These are phyloP conservation scores for Halocafeteria seosinensis DNA, from an alignment of 108 stramenopile genomes.

Conservation along the genomic window DNA sequence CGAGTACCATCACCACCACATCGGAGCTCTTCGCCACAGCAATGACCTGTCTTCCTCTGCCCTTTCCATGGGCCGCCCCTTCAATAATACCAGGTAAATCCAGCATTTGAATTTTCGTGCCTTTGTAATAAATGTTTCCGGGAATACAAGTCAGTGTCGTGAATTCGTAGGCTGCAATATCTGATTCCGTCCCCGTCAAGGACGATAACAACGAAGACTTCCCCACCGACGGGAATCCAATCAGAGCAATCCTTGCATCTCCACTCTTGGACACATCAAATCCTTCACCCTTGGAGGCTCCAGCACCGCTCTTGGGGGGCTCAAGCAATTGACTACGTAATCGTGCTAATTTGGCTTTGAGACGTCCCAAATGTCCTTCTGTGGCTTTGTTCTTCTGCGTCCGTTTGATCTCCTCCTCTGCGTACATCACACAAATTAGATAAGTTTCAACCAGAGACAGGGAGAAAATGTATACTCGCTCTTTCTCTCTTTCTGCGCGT, in stretches of 20 bases:
- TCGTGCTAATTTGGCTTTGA: constrained; percentile 92
- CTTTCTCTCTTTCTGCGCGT: no score
- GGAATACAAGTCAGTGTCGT: constrained; percentile 94
- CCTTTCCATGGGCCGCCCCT: constrained; percentile 91
- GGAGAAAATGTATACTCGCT: no score
- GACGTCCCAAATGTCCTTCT: constrained; percentile 59
- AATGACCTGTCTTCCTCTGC: constrained; percentile 90
- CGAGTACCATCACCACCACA: constrained; percentile 88
- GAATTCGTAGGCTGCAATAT: constrained; percentile 60
- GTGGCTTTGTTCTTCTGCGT: constrained; percentile 54
- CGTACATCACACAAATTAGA: constrained; percentile 5
- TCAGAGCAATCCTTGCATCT: constrained; percentile 87
- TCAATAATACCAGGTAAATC: constrained; percentile 99
- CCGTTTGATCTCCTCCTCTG: constrained; percentile 91
- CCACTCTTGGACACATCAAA: constrained; percentile 81
- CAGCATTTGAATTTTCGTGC: constrained; percentile 82
- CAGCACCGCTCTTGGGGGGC: constrained; percentile 41
- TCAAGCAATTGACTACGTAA: constrained; percentile 76
- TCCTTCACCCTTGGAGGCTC: constrained; percentile 30
- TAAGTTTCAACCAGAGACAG: neutral
- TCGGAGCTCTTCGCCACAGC: constrained; percentile 85
- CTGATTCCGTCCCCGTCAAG: constrained; percentile 73
- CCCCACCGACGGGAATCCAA: constrained; percentile 79
- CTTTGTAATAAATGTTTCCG: constrained; percentile 71
- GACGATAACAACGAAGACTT: constrained; percentile 72